Base-by-base conservation (phyloP, 2,329 filamentous ascomycete species). In the Venturia nashicola region DNA sequence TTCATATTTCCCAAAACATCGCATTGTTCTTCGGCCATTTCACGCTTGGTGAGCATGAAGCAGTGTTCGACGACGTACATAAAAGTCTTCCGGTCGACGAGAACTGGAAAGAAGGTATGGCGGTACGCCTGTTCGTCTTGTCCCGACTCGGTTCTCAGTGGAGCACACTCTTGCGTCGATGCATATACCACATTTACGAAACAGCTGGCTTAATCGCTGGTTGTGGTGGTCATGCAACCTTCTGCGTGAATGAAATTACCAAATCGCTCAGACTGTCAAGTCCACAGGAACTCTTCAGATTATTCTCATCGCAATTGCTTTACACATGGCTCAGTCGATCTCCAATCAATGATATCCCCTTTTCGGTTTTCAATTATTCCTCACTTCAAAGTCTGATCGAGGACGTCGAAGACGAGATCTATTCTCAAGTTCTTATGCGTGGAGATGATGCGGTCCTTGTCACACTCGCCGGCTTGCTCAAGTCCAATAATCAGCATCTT, bases 151-250 rank as follows among this genome's bases (percentile, higher is more conserved):
- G 89, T 32, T 89, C 90, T 39, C 78, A 80, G 61, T 97, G 93
- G 90, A 86, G 91, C 65, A 96, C 92, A 0, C 80, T 97, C 23
- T 80, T 97, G 54, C 87, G 92, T 61, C 86, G 89, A 67, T 91
- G 91, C 68, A 89, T 96, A 20, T 99, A 97, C 72, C 89, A 94
- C 73, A 91, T 97, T 27, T 96, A 97, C 69, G 94, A 97, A 73
- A 91, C 88, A 0, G 89, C 92, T 1, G 90, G 89, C 1, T 85
- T 86, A 64, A 84, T 96, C 16, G 76, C 82, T 3, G 75, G 77
- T 12, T 88, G 88, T 7, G 79, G 81, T 23, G 77, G 80, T 23
- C 88, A 97, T 75, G 92, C 93, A 0, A 83, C 83, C 64, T 82
- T 82, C 61, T 95, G 90, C 68, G 79, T 97, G 54, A 72, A 74